Base-by-base conservation (phyloP, 768 basidiomycete genomes). In the Sutorius australiensis region DNA sequence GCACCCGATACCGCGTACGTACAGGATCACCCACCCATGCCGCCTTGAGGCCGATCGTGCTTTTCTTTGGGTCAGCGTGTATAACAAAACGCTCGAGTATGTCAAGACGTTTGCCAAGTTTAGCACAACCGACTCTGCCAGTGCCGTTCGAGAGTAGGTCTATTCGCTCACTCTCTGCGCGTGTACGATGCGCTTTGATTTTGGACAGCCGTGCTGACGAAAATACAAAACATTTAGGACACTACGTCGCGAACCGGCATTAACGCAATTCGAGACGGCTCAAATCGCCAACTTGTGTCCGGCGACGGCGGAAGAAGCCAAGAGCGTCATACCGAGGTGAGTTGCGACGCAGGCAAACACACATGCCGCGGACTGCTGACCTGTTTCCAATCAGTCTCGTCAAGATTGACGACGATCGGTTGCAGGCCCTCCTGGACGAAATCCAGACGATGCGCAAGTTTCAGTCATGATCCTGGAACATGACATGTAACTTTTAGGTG, bases 231-330 rank as follows among this genome's bases (percentile, higher is more conserved):
- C n/a, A 2, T 5, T 33, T 36, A 37, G 91, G 64, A 89, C 88
- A 1, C 72, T 95, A 7, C 80, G 87, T 46, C 77, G 90, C 58
- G 90, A 93, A 62, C 81, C 85, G 0, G 83, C 83, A 3, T 67
- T 95, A 36, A 91, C 91, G 2, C 89, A 90, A 62, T 95, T 94
- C 60, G 93, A 95, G 74, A 89, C 89, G 5, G 92, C 92, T 3
- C 93, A 95, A 66, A 89, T 95, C 48, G 91, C 91, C 14, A 95
- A 95, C 62, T 70, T 95, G 50, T 92, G 90, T 64, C 93, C 93
- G 13, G 89, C 84, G 37, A 84, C 85, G 53, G 80, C 89, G 5
- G 93, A 95, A 60, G 94, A 95, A 69, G 88, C 92, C 27, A 95
- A 93, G 75, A 92, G 92, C 62, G 80, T 93, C 48, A 75, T 95